Evolutionary conservation across 2,329 filamentous ascomycete genomes (phyloP).

Genomic region (Fusarium equiseti): DNA sequence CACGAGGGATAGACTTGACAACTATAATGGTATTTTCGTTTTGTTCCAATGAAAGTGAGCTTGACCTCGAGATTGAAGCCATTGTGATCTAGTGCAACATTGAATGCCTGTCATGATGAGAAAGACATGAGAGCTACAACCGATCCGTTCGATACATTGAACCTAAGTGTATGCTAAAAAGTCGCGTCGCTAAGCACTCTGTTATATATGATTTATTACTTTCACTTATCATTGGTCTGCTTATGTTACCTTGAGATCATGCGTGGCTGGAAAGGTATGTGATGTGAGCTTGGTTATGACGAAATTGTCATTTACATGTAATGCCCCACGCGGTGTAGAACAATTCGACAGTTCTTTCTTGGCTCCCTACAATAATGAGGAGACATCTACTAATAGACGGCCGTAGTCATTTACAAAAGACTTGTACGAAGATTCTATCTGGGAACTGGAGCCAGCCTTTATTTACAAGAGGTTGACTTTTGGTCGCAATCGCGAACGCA

Average conservation of each 20-base stretch:
- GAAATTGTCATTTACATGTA: constrained; percentile 32
- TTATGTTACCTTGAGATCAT: background rate
- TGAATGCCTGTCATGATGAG: background rate
- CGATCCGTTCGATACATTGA: background rate
- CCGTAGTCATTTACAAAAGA: background rate
- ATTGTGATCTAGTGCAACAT: background rate
- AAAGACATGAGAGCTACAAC: background rate
- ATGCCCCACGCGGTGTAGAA: constrained; percentile 20
- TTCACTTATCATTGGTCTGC: background rate
- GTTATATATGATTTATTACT: background rate
- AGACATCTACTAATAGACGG: background rate
- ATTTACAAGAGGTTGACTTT: constrained; percentile 1
- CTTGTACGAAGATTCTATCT: background rate
- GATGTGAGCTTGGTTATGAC: constrained; percentile 36
- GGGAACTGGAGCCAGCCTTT: background rate
- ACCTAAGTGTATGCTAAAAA: background rate
- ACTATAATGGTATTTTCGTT: constrained; percentile 4
- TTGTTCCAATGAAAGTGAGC: background rate
- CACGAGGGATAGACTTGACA: constrained; percentile 7
- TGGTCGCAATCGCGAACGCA: constrained; percentile 11
- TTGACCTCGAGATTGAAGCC: background rate
- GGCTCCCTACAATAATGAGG: background rate
- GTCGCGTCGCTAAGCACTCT: background rate
- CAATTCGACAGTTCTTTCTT: background rate
- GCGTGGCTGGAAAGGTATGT: background rate